Conservation (phyloP, 192 early-diverging fungal species). For the Glomus cerebriforme region DNA sequence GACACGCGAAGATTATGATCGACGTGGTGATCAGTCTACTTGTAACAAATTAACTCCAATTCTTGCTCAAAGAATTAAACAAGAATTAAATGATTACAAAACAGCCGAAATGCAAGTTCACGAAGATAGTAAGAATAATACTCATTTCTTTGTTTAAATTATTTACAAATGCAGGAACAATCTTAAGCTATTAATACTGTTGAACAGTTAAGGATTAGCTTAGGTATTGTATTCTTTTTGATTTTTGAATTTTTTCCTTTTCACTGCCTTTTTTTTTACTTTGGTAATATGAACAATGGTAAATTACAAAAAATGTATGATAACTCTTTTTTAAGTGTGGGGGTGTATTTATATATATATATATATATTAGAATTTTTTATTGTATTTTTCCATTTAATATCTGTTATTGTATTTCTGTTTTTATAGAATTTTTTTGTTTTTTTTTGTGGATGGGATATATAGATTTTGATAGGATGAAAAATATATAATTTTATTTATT, state of each 20-base stretch:
- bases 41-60: conserved; percentile 81
- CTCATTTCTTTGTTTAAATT: conserved; percentile 67
- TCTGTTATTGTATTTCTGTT: too few relatives aligned
- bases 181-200: background rate
- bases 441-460: too few relatives aligned
- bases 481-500: too few relatives aligned
- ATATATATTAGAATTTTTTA: too few relatives aligned
- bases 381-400: too few relatives aligned
- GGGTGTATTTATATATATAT: too few relatives aligned
- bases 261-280: background rate
- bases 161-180: background rate
- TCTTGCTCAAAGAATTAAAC: conserved; percentile 84
- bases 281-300: background rate
- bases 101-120: conserved; percentile 89
- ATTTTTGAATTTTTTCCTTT: background rate
- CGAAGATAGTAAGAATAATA: conserved; percentile 69
- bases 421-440: too few relatives aligned
- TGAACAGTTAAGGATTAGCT: background rate
- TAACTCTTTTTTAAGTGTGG: background rate
- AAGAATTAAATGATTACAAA: conserved; percentile 96
- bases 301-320: background rate
- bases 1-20: conserved; percentile 80
- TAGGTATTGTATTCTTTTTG: too few relatives aligned
- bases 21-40: conserved; percentile 82
- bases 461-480: too few relatives aligned